Evolutionary conservation across 2,329 filamentous ascomycete genomes (phyloP), one percentile per base, ranked within the genome.

Genomic region (Neocatenulostroma microsporum): DNA sequence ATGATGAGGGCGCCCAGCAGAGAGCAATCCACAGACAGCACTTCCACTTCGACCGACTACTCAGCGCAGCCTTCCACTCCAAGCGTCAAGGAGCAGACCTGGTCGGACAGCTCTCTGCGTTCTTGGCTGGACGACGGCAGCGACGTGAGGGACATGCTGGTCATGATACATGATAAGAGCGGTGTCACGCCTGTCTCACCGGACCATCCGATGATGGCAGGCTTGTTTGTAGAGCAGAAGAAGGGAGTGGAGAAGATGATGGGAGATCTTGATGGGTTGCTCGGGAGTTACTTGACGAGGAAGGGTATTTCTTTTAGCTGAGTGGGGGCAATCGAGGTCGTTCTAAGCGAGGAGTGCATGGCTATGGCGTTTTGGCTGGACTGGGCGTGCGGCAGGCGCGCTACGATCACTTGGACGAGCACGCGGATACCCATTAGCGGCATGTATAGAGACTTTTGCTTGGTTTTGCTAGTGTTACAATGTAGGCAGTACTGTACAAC

Each of bases 111-210:
- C 38, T 84, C 79, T 50, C 73, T 98, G 19, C 78, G 86, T 41
- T 81, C 84, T 10, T 98, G 95, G 63, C 82, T 96, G 53, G 53
- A 56, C 28, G 89, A 96, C 48, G 56, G 55, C 31, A 86, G 91
- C 49, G 79, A 85, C 42, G 86, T 98, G 48, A 78, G 85, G 34
- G 89, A 98, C 57, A 74, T 96, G 57, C 72, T 96, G 34, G 74
- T 88, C 24, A 83, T 98, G 42, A 86, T 98, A 19, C 88, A 94
- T 56, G 88, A 96, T 62, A 94, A 88, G 59, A 83, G 79, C 11
- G 84, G 88, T 41, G 79, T 93, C 12, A 74, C 78, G 27, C 83
- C 86, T 13, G 84, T 82, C 6, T 77, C 82, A 1, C 73, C 76
- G n/a, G 85, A 94, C 39, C 88, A 96, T 59, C 89, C 89, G 0